Base-by-base conservation (phyloP, 2,329 filamentous ascomycete species). In the Karstenula rhodostoma region DNA sequence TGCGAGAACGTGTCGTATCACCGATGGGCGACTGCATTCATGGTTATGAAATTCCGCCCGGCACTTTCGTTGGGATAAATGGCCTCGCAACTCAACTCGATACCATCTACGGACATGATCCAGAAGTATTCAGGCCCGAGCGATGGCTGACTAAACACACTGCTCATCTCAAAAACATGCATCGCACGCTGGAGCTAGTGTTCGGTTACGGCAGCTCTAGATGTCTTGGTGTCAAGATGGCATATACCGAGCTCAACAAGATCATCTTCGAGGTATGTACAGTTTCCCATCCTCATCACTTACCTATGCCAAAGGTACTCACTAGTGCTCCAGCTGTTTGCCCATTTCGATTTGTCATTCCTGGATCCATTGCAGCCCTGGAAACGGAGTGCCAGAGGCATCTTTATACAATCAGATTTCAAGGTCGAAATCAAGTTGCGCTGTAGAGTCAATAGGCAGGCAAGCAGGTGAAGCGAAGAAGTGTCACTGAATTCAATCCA, bases 201-300 rank as follows among this genome's bases (percentile, higher is more conserved):
- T 42, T 42, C n/a, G 37, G 37, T 17, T 7, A 7, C 5, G 37
- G 37, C 6, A 7, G 8, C 5, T 17, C 37, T 5, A 42, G 15
- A 19, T 42, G 37, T 17, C n/a, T 42, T 5, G 37, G 37, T 6
- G 40, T 29, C 59, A 55, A 19, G 48, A 62, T 51, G 48, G 48
- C 54, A 52, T 37, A 22, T 22, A 23, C 25, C 4, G 22, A 29
- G 35, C 37, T 42, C 6, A 42, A 17, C n/a, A 42, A 42, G 37
- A 42, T 42, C n/a, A 6, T 42, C 15, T 15, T 42, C n/a, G 37
- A 42, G 37, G 37, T 42, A 17, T 10, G 37, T 42, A 7, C n/a
- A n/a, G 32, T 33, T 33, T 6, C 32, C 32, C 32, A 33, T 33
- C 12, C 32, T 33, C 12, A 12, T 6, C 12, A 33, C 32, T 33